Conservation (phyloP, 352 stramenopile genomes). For the Aphanomyces cochlioides region DNA sequence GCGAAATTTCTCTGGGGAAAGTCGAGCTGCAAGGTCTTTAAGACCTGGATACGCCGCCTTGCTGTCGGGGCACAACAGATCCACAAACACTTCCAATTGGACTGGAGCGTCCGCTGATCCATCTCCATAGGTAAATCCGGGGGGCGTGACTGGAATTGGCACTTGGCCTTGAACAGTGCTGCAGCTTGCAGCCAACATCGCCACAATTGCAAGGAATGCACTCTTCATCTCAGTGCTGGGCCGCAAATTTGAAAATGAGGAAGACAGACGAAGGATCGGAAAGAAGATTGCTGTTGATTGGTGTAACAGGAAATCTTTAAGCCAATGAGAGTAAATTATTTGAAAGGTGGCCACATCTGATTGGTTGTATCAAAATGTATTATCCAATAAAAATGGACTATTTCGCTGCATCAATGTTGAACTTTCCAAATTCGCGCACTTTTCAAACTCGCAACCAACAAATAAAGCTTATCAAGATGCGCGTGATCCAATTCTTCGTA, state of each 20-base stretch:
- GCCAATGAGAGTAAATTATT: not conserved
- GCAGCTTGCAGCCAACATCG: not conserved
- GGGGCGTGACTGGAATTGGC: constrained; percentile 53
- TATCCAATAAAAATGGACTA: not conserved
- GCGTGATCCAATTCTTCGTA: no score
- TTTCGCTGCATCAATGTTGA: not conserved
- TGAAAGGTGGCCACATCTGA: not conserved
- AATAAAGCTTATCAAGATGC: no score
- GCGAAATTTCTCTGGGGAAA: constrained; percentile 38
- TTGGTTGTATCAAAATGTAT: not conserved
- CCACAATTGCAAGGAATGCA: not conserved
- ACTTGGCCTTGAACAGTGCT: constrained; percentile 36
- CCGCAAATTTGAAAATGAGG: not conserved
- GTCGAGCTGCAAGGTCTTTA: constrained; percentile 36
- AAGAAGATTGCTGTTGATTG: not conserved
- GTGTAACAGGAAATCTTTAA: no score
- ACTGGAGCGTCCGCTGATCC: constrained; percentile 54
- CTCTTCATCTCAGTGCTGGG: not conserved
- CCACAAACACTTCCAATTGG: constrained; percentile 81
- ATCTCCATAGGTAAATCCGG: constrained; percentile 57
- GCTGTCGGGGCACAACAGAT: constrained; percentile 50
- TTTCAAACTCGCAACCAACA: not conserved
- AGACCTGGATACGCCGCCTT: constrained; percentile 38
- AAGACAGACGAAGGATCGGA: not conserved
- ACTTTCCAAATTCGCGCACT: no score